Evolutionary conservation across 2,329 filamentous ascomycete species (phyloP).

Genomic region (Xylaria sp.): DNA sequence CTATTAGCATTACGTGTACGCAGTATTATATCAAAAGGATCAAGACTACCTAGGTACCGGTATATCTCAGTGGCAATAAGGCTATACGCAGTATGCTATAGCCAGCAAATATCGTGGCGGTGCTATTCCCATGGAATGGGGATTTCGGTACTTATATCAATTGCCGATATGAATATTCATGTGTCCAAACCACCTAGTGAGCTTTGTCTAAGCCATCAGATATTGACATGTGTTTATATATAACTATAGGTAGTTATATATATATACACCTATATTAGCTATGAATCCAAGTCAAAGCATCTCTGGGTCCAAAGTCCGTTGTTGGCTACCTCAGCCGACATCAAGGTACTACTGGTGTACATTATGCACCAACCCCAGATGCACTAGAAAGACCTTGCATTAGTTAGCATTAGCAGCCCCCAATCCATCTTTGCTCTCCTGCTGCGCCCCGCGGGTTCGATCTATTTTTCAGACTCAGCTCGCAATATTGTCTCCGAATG

Average conservation of each 20-base stretch:
- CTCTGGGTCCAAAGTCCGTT: not conserved
- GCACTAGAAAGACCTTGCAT: conserved; percentile 1
- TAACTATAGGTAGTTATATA: too few relatives aligned
- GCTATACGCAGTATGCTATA: too few relatives aligned
- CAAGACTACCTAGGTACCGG: too few relatives aligned
- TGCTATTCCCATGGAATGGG: not conserved
- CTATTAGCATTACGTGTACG: too few relatives aligned
- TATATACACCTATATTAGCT: not conserved
- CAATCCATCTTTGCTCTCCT: not conserved
- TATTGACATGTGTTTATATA: too few relatives aligned
- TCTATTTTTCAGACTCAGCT: not conserved
- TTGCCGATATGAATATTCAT: too few relatives aligned
- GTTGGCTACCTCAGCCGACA: not conserved
- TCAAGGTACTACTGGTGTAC: not conserved
- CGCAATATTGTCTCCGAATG: not conserved
- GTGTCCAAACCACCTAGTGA: too few relatives aligned
- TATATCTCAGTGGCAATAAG: too few relatives aligned
- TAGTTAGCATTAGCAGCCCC: not conserved
- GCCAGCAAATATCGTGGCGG: not conserved
- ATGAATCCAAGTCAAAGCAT: not conserved
- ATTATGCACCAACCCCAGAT: not conserved
- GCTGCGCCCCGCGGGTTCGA: conserved; percentile 2
- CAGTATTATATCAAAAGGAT: too few relatives aligned
- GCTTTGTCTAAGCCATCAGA: not conserved
- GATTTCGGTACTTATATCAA: too few relatives aligned